A percentile compares a stretch with the other conserved stretches of the same genome.
Conservation (phyloP, 2,329 filamentous ascomycete species). For the Dothideomycetes sp. region DNA sequence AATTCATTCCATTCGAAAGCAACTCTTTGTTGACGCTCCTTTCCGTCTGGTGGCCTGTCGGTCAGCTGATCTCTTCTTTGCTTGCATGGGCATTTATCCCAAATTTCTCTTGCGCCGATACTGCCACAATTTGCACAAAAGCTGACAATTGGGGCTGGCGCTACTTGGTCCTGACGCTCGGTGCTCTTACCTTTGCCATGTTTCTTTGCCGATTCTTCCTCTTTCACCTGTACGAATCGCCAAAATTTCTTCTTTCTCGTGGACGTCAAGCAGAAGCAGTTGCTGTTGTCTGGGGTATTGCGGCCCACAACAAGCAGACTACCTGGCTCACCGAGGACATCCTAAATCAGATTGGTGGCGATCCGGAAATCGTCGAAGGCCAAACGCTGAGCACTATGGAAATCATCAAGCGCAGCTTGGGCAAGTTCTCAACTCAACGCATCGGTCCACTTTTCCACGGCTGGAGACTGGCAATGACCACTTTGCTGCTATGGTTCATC, state of each 20-base stretch:
- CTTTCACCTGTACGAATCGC: slow-evolving; percentile 75
- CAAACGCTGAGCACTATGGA: slow-evolving; percentile 31
- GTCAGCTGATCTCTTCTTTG: slow-evolving; percentile 60
- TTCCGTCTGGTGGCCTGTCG: slow-evolving; percentile 81
- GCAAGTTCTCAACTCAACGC: slow-evolving; percentile 54
- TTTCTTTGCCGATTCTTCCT: slow-evolving; percentile 68
- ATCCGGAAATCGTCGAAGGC: slow-evolving; percentile 29
- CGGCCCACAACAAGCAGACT: slow-evolving; percentile 46
- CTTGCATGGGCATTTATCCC: slow-evolving; percentile 69
- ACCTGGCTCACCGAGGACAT: slow-evolving; percentile 69
- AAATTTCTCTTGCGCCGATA: slow-evolving; percentile 43
- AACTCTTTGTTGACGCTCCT: slow-evolving; percentile 71
- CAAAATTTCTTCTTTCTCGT: slow-evolving; percentile 69
- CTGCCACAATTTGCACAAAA: slow-evolving; percentile 22
- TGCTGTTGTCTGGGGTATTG: slow-evolving; percentile 67
- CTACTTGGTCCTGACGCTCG: slow-evolving; percentile 60
- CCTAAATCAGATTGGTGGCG: slow-evolving; percentile 43
- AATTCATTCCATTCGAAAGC: slow-evolving; percentile 56
- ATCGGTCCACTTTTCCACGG: slow-evolving; percentile 52
- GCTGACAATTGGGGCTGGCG: slow-evolving; percentile 63
- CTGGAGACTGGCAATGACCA: slow-evolving; percentile 37
- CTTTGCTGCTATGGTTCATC: slow-evolving; percentile 57
- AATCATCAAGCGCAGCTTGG: slow-evolving; percentile 48
- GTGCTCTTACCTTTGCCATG: slow-evolving; percentile 63
- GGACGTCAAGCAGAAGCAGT: slow-evolving; percentile 70